Evolutionary conservation across 805 yeast species (phyloP), one percentile per base, ranked within the genome.

Genomic region (Yamadazyma takamatsuzukensis): DNA sequence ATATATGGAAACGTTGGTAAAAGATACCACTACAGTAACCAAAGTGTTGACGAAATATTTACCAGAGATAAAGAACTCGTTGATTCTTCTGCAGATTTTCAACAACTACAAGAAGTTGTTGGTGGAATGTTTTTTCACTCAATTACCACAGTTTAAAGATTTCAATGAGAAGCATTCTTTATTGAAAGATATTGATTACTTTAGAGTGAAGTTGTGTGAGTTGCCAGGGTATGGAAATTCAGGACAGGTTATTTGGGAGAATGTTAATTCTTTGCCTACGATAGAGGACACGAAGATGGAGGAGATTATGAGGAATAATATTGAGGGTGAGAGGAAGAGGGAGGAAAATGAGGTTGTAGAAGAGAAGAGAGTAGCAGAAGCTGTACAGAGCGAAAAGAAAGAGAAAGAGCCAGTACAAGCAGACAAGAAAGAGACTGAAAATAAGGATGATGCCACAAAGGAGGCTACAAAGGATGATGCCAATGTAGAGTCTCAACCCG

Each of bases 1-100:
- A 21, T 83, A 80, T 48, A 80, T 83, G 84, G 78, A 72, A 36
- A 68, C 70, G 2, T 54, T 83, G 24, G 79, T 80, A 27, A 78
- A 76, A 41, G 88, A 83, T 37, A 78, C 86, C 0, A 47, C 67
- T n/a, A 76, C 83, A 0, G 77, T 83, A 17, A 64, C 78, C 2
- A 72, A 75, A 38, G 80, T 79, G 5, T 61, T 82, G 17, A 70
- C 68, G 25, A 72, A 74, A 38, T 78, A 78, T 47, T 57, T 83
- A 24, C 76, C 83, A 0, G 68, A 67, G 30, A 41, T 57, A 12
- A 76, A 74, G 34, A 68, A 69, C 40, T 47, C 71, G 5, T 40
- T 60, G 4, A 62, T 76, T 18, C 50, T 76, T 33, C 64, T 68
- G 48, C 67, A 64, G 32, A 72, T 76, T 2, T 75, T 76, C 44